Percentiles rank a stretch among this genome's conserved stretches.
Evolutionary conservation across 2,329 filamentous ascomycete species (phyloP).

Genomic region (Xylariaceae sp.): DNA sequence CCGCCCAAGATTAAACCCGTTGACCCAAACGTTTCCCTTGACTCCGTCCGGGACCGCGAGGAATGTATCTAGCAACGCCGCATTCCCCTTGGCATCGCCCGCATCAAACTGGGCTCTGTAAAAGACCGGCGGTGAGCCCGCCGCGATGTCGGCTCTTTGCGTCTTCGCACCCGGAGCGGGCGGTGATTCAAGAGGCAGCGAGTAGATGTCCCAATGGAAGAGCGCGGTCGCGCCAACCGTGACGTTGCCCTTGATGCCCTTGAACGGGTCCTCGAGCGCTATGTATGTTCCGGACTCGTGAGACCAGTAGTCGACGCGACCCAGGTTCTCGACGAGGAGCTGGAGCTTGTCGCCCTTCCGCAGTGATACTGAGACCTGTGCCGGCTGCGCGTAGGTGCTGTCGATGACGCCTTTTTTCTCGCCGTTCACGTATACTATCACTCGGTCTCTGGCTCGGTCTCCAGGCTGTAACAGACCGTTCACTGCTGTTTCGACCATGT

Average conservation of each 20-base stretch:
- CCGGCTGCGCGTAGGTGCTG: constrained; percentile 37
- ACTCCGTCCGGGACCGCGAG: constrained; percentile 36
- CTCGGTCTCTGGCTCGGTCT: constrained; percentile 40
- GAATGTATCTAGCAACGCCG: constrained; percentile 32
- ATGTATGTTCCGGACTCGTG: constrained; percentile 29
- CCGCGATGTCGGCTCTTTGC: background rate
- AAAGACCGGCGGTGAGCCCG: constrained; percentile 26
- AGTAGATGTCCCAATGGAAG: constrained; percentile 37
- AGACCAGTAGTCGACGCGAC: constrained; percentile 42
- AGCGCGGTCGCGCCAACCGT: constrained; percentile 34
- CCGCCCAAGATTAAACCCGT: constrained; percentile 40
- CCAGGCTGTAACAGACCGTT: constrained; percentile 37
- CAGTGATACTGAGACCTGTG: constrained; percentile 35
- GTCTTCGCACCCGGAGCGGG: constrained; percentile 11
- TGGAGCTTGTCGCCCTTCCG: constrained; percentile 36
- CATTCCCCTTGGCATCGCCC: constrained; percentile 26
- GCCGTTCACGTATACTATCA: constrained; percentile 44
- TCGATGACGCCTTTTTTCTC: constrained; percentile 41
- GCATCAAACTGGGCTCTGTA: constrained; percentile 31
- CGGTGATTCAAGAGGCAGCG: constrained; percentile 32
- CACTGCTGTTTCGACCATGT: constrained; percentile 25
- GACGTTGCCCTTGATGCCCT: constrained; percentile 42
- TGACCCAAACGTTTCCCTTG: constrained; percentile 44
- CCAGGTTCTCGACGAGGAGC: constrained; percentile 47
- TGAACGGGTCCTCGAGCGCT: constrained; percentile 39